Conservation (phyloP, 352 stramenopile genomes). For the Pythium dissimile region DNA sequence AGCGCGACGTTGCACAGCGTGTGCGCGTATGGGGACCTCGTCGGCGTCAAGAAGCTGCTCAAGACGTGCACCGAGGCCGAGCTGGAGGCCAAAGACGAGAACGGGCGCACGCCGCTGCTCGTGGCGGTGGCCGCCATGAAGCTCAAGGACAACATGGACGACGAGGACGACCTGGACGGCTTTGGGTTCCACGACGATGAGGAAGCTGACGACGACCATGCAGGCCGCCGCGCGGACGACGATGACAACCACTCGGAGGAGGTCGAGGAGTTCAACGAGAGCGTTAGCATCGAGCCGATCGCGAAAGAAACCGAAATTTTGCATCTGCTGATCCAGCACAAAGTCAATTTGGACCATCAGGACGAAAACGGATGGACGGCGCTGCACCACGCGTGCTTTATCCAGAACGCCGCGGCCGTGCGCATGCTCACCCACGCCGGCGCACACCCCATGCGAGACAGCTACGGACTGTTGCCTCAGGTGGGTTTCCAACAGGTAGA, state of each 20-base stretch:
- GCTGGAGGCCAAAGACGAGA: slow-evolving; percentile 70
- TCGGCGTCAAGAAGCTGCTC: slow-evolving; percentile 51
- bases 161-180: slow-evolving; percentile 41
- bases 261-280: slow-evolving; percentile 51
- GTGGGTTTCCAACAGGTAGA: slow-evolving; percentile 12
- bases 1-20: slow-evolving; percentile 76
- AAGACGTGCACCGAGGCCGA: slow-evolving; percentile 57
- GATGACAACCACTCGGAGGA: slow-evolving; percentile 29
- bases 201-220: slow-evolving; percentile 28
- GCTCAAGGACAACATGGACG: slow-evolving; percentile 33
- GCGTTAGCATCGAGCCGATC: slow-evolving; percentile 49
- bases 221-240: slow-evolving; percentile 19
- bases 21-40: slow-evolving; percentile 72
- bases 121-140: slow-evolving; percentile 63
- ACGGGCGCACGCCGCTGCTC: slow-evolving; percentile 70
- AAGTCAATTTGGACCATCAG: slow-evolving; percentile 76
- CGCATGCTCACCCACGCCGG: slow-evolving; percentile 73
- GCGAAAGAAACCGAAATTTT: slow-evolving; percentile 74
- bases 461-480: slow-evolving; percentile 71
- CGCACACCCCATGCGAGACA: slow-evolving; percentile 64
- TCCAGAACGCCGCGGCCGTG: slow-evolving; percentile 68
- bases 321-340: slow-evolving; percentile 60
- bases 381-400: slow-evolving; percentile 76
- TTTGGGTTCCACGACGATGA: slow-evolving; percentile 31
- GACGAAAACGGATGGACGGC: slow-evolving; percentile 85